Evolutionary conservation across 345 rosid species (phyloP).

Genomic region (Murraya paniculata): DNA sequence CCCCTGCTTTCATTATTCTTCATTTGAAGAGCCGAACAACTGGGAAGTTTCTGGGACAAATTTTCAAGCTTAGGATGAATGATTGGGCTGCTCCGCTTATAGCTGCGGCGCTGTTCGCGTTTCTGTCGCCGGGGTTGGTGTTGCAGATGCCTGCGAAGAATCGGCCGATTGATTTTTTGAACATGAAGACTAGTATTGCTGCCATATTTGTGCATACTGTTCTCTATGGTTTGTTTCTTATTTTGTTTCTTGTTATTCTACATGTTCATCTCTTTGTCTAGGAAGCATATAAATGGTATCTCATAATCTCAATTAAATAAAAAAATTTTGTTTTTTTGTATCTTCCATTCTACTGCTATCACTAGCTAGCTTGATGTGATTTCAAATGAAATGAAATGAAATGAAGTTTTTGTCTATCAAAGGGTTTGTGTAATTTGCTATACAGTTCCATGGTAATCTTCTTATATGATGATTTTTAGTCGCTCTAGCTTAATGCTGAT

Average conservation of each 20-base stretch:
- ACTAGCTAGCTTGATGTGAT: not conserved
- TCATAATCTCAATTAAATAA: not conserved
- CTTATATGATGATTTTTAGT: not conserved
- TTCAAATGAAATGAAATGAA: not conserved
- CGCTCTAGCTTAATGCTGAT: not conserved
- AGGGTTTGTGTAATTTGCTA: not conserved
- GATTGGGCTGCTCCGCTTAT: constrained; percentile 93
- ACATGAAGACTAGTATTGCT: constrained; percentile 82
- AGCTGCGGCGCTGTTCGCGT: constrained; percentile 84
- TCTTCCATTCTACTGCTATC: not conserved
- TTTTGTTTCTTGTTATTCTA: constrained; percentile 70
- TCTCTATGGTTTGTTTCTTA: constrained; percentile 65
- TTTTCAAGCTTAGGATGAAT: constrained; percentile 37
- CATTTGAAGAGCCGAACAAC: not conserved
- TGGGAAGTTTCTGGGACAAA: not conserved
- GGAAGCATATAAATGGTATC: not conserved
- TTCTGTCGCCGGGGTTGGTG: constrained; percentile 70
- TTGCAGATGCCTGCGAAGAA: constrained; percentile 76
- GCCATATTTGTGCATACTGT: constrained; percentile 71
- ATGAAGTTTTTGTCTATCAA: not conserved
- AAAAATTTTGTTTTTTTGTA: not conserved
- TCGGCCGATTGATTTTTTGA: constrained; percentile 65
- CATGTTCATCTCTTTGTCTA: constrained; percentile 62
- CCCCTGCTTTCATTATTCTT: constrained; percentile 1
- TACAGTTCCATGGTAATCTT: not conserved